Percentiles rank a stretch among this genome's conserved stretches.
Evolutionary conservation across 192 early-diverging fungal genomes (phyloP).

Genomic region (Jimgerdemannia flammicorona): DNA sequence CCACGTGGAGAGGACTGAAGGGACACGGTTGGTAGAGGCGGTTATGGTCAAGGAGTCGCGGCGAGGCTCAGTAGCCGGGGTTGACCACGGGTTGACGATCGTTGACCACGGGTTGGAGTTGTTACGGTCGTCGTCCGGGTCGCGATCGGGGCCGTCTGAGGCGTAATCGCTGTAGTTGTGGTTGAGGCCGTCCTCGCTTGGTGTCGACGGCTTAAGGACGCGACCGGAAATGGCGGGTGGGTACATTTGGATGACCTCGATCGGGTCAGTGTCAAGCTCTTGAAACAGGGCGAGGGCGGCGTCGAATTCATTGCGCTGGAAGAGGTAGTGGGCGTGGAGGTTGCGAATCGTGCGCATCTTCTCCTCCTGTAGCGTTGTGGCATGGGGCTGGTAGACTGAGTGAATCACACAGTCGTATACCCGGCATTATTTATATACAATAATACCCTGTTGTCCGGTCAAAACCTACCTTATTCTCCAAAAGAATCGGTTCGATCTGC

Average conservation of each 20-base stretch:
- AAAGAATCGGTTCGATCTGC: conserved; percentile 68
- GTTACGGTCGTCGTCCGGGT: neutral
- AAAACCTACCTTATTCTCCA: conserved; percentile 53
- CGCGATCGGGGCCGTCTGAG: neutral
- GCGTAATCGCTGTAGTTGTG: neutral
- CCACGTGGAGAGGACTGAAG: neutral
- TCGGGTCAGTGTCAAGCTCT: conserved; percentile 60
- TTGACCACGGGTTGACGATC: neutral
- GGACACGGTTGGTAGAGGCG: neutral
- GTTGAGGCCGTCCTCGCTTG: neutral
- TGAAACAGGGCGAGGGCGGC: conserved; percentile 61
- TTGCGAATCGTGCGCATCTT: conserved; percentile 58
- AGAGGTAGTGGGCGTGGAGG: conserved; percentile 69
- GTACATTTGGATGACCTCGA: conserved; percentile 65
- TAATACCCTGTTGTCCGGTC: neutral
- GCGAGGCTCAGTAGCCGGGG: neutral
- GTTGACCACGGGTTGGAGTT: neutral
- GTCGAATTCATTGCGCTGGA: conserved; percentile 61
- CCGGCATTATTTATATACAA: too few relatives aligned
- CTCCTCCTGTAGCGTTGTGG: conserved; percentile 30
- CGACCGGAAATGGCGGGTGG: conserved; percentile 66
- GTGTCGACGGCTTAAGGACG: conserved; percentile 18
- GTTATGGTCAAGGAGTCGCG: too few relatives aligned
- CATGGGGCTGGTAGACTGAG: too few relatives aligned
- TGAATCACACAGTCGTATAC: too few relatives aligned